Conservation (phyloP, 2,329 filamentous ascomycete genomes). For the Epichloe bromicola region DNA sequence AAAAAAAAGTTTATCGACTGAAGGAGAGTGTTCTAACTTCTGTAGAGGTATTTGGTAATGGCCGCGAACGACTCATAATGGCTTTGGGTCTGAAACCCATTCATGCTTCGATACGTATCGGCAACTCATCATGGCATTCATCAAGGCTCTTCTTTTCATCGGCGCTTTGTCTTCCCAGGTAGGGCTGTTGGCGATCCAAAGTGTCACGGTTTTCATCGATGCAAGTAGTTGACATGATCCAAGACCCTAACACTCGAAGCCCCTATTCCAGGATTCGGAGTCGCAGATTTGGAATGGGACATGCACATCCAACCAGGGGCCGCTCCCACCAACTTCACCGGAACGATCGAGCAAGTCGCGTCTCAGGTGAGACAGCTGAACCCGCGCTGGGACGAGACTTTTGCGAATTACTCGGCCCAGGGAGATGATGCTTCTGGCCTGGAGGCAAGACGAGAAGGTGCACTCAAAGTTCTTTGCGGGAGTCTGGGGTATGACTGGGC, state of each 20-base stretch:
- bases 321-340: not conserved
- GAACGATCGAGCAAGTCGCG: not conserved
- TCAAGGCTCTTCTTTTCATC: not conserved
- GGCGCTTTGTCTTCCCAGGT: not conserved
- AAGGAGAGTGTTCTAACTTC: not conserved
- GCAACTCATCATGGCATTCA: not conserved
- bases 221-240: too few relatives aligned
- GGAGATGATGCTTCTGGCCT: not conserved
- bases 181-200: not conserved
- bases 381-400: not conserved
- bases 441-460: too few relatives aligned
- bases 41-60: not conserved
- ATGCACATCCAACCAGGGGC: not conserved
- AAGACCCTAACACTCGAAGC: not conserved
- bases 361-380: not conserved
- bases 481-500: too few relatives aligned
- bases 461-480: too few relatives aligned
- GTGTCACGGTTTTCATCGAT: too few relatives aligned
- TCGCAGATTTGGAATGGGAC: not conserved
- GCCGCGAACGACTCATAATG: not conserved
- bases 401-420: not conserved
- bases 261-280: not conserved
- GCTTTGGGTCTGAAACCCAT: not conserved
- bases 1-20: too few relatives aligned
- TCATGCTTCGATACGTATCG: not conserved